phyloP scores from a whole-genome alignment of 768 basidiomycete genomes.

The Boletus pseudo-olivaceus region DNA sequence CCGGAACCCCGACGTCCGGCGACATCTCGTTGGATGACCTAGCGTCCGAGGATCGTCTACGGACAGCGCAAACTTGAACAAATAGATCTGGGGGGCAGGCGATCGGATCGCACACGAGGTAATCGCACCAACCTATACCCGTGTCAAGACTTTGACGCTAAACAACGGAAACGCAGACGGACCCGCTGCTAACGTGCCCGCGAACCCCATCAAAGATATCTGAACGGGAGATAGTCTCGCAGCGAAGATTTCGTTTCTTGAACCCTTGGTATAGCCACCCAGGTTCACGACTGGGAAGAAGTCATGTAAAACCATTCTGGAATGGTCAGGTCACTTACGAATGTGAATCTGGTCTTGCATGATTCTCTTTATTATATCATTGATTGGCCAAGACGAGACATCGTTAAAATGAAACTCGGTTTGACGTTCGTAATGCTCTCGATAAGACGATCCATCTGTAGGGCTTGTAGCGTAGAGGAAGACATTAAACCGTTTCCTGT shows the following conservation, averaged over 20 bases:
- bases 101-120: constrained; percentile 42
- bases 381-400: constrained; percentile 37
- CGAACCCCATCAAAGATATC: constrained; percentile 49
- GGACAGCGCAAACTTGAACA: constrained; percentile 30
- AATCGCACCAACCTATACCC: constrained; percentile 44
- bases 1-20: constrained; percentile 29
- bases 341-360: constrained; percentile 44
- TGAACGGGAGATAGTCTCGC: constrained; percentile 47
- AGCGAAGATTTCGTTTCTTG: constrained; percentile 50
- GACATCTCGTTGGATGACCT: constrained; percentile 2
- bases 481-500: constrained; percentile 37
- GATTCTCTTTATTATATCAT: constrained; percentile 38
- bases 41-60: constrained; percentile 1
- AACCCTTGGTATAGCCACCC: constrained; percentile 51
- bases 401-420: constrained; percentile 39
- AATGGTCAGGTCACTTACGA: constrained; percentile 27
- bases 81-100: constrained; percentile 41
- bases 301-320: neutral
- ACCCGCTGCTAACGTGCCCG: constrained; percentile 44
- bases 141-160: neutral
- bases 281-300: constrained; percentile 38
- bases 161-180: constrained; percentile 3
- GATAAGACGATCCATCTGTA: constrained; percentile 44
- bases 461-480: constrained; percentile 48
- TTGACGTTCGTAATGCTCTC: constrained; percentile 40